Base-by-base conservation (phyloP, 148 eudicot species). In the Spergularia bocconei region DNA sequence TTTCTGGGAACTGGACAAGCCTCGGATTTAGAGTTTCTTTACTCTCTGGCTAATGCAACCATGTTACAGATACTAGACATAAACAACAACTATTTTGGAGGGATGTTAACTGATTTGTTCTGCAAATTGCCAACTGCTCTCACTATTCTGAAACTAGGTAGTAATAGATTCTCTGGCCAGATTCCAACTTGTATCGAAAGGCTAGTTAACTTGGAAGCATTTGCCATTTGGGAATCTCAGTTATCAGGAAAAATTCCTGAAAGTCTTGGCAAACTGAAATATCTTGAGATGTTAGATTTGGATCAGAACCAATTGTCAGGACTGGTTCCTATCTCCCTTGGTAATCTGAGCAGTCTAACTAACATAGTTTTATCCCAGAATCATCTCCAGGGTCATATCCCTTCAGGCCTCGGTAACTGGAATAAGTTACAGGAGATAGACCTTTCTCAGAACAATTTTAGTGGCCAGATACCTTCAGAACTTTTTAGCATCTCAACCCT, bases 231-330 rank as follows among this genome's bases (percentile, higher is more conserved):
- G 7, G 29, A 55, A 13, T 72, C 79, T 59, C 57, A 53, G 20
- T 59, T 86, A 48, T 74, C 82, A 16, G 85, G 88, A 59, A 15
- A 12, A 38, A 77, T 86, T 63, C 85, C 86, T 17, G 39, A 6
- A 15, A 74, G 63, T 11, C 71, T 86, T 17, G 83, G 85, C 13
- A 14, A 61, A n/a, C 74, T 81, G 12, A 56, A 73, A 44, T 52
- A 67, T 10, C 25, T 81, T 15, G 14, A 12, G 4, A 0, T 1
- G 8, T 16, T 53, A n/a, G 5, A 3, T 25, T 65, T 80, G 23
- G 17, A 15, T 7, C 65, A 4, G 0, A 83, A 85, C 63, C 33
- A 59, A 10, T 63, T 85, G 29, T 71, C 78, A 6, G 85, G 88
- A 11, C 9, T 0, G 11, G 78, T 85, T 70, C 85, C 86, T 0